phyloP scores from a whole-genome alignment of 78 protist genomes.

The Dictyostelium capitatum region DNA sequence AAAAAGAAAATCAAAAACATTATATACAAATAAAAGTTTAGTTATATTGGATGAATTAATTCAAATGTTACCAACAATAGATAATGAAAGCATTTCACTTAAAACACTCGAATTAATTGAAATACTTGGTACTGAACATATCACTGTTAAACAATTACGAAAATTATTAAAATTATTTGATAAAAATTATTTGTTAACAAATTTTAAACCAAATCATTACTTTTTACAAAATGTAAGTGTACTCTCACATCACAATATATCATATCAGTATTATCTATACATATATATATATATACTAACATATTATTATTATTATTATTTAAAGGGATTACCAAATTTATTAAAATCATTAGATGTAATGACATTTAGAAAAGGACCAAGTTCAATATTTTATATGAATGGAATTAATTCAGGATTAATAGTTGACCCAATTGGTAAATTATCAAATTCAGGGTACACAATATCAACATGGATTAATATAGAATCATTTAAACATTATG shows the following conservation, averaged over 20 bases:
- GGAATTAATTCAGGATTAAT: constrained; percentile 65
- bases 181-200: background rate
- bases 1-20: constrained; percentile 31
- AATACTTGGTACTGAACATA: constrained; percentile 48
- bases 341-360: constrained; percentile 36
- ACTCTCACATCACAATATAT: background rate
- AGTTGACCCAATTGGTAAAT: constrained; percentile 57
- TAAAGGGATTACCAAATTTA: constrained; percentile 6
- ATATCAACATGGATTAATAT: constrained; percentile 63
- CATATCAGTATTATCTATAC: background rate
- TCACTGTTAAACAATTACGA: constrained; percentile 47
- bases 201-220: constrained; percentile 1
- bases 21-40: constrained; percentile 48
- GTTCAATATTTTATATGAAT: constrained; percentile 44
- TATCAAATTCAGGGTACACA: constrained; percentile 35
- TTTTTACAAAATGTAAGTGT: constrained; percentile 33
- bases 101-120: constrained; percentile 20
- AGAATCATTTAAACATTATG: constrained; percentile 23
- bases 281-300: background rate
- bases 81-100: constrained; percentile 17
- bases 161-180: constrained; percentile 14
- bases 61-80: constrained; percentile 7
- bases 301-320: background rate
- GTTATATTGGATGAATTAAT: constrained; percentile 51
- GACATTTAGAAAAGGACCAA: constrained; percentile 50